phyloP scores from a whole-genome alignment of 768 basidiomycete genomes.

The Russula emetica region DNA sequence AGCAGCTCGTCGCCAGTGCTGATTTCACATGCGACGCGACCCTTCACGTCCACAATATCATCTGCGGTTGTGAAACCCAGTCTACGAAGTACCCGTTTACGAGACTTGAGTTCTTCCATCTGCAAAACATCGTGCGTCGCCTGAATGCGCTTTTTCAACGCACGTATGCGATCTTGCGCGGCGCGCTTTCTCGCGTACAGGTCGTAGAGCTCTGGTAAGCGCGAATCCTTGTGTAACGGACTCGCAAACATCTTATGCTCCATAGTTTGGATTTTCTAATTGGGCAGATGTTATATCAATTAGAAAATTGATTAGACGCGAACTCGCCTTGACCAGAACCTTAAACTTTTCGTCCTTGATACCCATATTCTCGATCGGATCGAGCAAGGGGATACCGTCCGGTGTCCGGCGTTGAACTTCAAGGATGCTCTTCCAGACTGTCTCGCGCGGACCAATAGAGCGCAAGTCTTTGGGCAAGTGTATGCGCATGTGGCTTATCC shows the following conservation, averaged over 20 bases:
- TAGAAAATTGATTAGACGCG: background rate
- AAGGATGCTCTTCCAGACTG: slow-evolving; percentile 81
- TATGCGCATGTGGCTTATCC: slow-evolving; percentile 81
- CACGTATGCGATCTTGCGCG: slow-evolving; percentile 61
- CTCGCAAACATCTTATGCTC: slow-evolving; percentile 81
- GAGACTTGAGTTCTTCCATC: slow-evolving; percentile 91
- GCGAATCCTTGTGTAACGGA: slow-evolving; percentile 72
- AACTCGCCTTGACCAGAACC: slow-evolving; percentile 69
- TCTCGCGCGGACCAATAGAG: slow-evolving; percentile 67
- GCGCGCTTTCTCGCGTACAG: slow-evolving; percentile 74
- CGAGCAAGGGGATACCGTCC: slow-evolving; percentile 78
- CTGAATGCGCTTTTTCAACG: slow-evolving; percentile 80
- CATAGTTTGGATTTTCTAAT: slow-evolving; percentile 85
- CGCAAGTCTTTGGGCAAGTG: slow-evolving; percentile 89
- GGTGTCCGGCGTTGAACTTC: slow-evolving; percentile 93
- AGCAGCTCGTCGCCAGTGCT: slow-evolving; percentile 95
- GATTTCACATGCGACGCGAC: slow-evolving; percentile 97
- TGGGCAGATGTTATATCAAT: background rate
- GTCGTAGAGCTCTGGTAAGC: slow-evolving; percentile 77
- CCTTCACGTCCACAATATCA: slow-evolving; percentile 98
- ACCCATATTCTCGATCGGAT: slow-evolving; percentile 91
- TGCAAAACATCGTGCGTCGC: slow-evolving; percentile 90
- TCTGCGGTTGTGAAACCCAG: slow-evolving; percentile 83
- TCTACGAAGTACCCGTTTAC: slow-evolving; percentile 90
- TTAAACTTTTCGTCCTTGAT: slow-evolving; percentile 94